These are phyloP conservation scores for Arabis hirsuta DNA, from an alignment of 345 rosid species.

Conservation along the genomic window DNA sequence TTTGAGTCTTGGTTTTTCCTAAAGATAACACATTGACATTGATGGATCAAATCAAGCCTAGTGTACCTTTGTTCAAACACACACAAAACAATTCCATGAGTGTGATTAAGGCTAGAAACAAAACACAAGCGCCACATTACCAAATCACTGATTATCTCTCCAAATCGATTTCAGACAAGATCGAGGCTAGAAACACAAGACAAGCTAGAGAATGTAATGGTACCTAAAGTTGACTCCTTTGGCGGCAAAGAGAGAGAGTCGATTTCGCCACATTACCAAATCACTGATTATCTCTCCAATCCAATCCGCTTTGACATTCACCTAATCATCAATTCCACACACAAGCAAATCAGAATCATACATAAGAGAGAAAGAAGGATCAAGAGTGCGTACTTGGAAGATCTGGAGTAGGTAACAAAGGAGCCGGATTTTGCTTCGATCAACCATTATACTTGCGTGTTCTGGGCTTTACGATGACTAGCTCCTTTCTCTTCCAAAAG, in stretches of 20 bases:
- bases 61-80: conserved; percentile 54
- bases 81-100: too few relatives aligned
- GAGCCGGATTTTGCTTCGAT: conserved; percentile 43
- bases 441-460: conserved; percentile 58
- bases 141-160: too few relatives aligned
- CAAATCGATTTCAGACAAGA: too few relatives aligned
- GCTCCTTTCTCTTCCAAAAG: conserved; percentile 56
- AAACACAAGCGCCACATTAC: too few relatives aligned
- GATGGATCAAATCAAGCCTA: not conserved
- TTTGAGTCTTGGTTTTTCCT: conserved; percentile 53
- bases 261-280: conserved; percentile 89
- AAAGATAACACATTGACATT: conserved; percentile 24
- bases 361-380: conserved; percentile 8
- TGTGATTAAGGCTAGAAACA: too few relatives aligned
- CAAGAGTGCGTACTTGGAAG: conserved; percentile 50
- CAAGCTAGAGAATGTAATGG: not conserved
- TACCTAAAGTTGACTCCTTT: conserved; percentile 80
- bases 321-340: conserved; percentile 32
- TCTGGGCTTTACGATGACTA: conserved; percentile 48
- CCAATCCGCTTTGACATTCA: conserved; percentile 54
- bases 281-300: conserved; percentile 61
- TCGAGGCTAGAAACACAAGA: not conserved
- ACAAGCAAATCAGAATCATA: conserved; percentile 22
- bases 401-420: conserved; percentile 49
- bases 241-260: conserved; percentile 67